Conservation (phyloP, 768 basidiomycete species). For the Pisolithus albus region DNA sequence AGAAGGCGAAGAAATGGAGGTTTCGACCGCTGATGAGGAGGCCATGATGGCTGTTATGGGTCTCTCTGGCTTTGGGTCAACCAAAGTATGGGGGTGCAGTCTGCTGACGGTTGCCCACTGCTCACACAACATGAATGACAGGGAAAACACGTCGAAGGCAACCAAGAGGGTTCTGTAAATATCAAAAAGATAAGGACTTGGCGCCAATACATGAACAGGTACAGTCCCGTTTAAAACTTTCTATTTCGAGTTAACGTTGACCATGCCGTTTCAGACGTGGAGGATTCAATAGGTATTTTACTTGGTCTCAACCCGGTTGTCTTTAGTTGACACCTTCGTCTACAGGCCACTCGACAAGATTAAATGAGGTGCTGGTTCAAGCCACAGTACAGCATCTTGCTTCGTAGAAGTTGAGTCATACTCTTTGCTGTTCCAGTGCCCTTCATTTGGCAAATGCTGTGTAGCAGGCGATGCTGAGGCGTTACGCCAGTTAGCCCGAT, state of each 20-base stretch:
- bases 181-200: conserved; percentile 84
- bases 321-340: conserved; percentile 13
- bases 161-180: conserved; percentile 63
- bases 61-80: conserved; percentile 76
- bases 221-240: conserved; percentile 11
- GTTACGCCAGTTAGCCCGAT: background rate
- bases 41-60: conserved; percentile 93
- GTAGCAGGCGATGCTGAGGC: background rate
- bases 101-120: background rate
- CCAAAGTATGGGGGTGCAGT: conserved; percentile 54
- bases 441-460: conserved; percentile 6
- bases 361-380: conserved; percentile 45
- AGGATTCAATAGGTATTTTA: conserved; percentile 70
- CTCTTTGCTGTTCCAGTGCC: conserved; percentile 2
- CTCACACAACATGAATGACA: conserved; percentile 21
- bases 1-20: conserved; percentile 44
- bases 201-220: conserved; percentile 99
- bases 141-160: conserved; percentile 77
- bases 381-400: background rate
- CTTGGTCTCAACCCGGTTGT: background rate
- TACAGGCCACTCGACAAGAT: conserved; percentile 89
- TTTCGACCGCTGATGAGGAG: conserved; percentile 60
- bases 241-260: conserved; percentile 4
- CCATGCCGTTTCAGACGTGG: conserved; percentile 49
- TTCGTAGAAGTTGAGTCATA: conserved; percentile 13